phyloP scores from a whole-genome alignment of 148 eudicot species.

The Pharnaceum exiguum region DNA sequence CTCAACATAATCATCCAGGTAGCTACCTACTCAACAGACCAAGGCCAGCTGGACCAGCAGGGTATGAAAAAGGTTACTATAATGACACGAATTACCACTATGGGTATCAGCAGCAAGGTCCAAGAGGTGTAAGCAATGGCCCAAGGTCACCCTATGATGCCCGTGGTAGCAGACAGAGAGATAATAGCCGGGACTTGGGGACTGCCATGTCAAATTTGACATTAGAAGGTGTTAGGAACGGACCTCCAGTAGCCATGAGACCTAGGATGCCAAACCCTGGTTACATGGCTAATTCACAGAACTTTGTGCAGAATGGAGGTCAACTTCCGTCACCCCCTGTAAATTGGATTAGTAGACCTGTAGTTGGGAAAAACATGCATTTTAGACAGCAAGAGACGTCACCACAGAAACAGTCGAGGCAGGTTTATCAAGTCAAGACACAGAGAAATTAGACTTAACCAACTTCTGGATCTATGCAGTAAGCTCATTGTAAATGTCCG shows the following conservation, averaged over 20 bases:
- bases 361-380: slow-evolving; percentile 24
- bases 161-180: slow-evolving; percentile 42
- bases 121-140: slow-evolving; percentile 24
- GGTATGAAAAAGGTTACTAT: slow-evolving; percentile 48
- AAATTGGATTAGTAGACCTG: slow-evolving; percentile 50
- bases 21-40: slow-evolving; percentile 42
- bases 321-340: slow-evolving; percentile 71
- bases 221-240: slow-evolving; percentile 33
- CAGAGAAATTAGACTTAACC: slow-evolving; percentile 20
- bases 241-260: slow-evolving; percentile 23
- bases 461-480: slow-evolving; percentile 22
- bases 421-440: slow-evolving; percentile 51
- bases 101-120: slow-evolving; percentile 22
- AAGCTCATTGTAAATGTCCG: slow-evolving; percentile 4
- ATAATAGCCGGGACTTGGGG: slow-evolving; percentile 34
- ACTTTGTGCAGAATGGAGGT: slow-evolving; percentile 28
- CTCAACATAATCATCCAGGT: slow-evolving; percentile 34
- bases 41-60: slow-evolving; percentile 63
- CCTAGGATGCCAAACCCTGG: slow-evolving; percentile 37
- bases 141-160: slow-evolving; percentile 35
- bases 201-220: slow-evolving; percentile 56
- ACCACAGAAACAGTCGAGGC: slow-evolving; percentile 38
- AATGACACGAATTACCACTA: slow-evolving; percentile 32
- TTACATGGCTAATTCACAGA: slow-evolving; percentile 20
- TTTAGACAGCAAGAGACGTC: slow-evolving; percentile 28